Conservation (phyloP, 192 early-diverging fungal genomes). For the Diversispora epigaea region DNA sequence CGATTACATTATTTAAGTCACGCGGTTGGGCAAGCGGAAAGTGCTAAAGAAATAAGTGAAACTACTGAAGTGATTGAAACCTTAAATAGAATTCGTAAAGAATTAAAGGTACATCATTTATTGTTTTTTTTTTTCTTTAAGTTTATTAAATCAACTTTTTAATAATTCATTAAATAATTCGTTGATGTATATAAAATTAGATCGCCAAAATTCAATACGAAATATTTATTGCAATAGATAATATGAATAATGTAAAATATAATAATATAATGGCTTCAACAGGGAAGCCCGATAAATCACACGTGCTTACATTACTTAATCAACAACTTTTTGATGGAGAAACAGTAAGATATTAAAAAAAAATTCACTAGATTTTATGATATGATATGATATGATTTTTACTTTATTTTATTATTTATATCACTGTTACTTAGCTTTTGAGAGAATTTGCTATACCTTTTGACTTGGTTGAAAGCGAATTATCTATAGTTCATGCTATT, state of each 20-base stretch:
- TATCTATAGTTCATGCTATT: neutral
- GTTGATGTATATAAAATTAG: neutral
- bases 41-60: constrained; percentile 18
- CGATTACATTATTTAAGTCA: constrained; percentile 19
- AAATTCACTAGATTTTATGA: neutral
- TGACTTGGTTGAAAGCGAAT: neutral
- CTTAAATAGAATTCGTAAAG: neutral
- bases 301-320: neutral
- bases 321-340: constrained; percentile 6
- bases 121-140: neutral
- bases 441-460: constrained; percentile 2
- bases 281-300: neutral
- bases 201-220: constrained; percentile 20
- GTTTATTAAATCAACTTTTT: neutral
- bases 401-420: neutral
- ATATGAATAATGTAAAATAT: neutral
- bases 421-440: neutral
- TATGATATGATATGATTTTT: neutral
- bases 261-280: neutral
- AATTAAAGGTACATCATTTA: neutral
- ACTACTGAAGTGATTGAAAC: neutral
- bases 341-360: neutral
- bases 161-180: neutral
- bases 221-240: neutral
- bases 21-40: constrained; percentile 12